phyloP scores from a whole-genome alignment of 768 basidiomycete genomes.

The Tulasnella sp. region DNA sequence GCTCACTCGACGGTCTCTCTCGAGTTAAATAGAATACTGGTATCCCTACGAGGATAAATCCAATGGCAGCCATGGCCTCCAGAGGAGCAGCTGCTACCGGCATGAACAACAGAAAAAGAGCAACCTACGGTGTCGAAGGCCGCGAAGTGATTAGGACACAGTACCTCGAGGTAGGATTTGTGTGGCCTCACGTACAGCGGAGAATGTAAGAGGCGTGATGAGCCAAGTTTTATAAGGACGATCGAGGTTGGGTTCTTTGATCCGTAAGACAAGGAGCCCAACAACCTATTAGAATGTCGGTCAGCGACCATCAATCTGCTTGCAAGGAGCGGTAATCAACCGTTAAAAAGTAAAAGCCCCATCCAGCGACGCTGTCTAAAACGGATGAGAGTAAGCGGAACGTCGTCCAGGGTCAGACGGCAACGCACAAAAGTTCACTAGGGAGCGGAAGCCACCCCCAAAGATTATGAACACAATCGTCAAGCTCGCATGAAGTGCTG shows the following conservation, averaged over 20 bases:
- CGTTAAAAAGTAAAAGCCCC: conserved; percentile 81
- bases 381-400: not conserved
- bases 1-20: not conserved
- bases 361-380: conserved; percentile 58
- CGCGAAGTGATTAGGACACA: not conserved
- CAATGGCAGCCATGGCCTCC: conserved; percentile 77
- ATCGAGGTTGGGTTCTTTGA: conserved; percentile 86
- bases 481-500: conserved; percentile 62
- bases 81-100: conserved; percentile 86
- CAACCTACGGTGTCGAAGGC: conserved; percentile 41
- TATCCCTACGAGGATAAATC: conserved; percentile 65
- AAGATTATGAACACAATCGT: conserved; percentile 70
- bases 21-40: conserved; percentile 75
- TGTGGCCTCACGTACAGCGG: conserved; percentile 45
- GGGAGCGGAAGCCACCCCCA: conserved; percentile 78
- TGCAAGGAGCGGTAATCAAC: conserved; percentile 31
- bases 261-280: conserved; percentile 73
- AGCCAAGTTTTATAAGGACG: conserved; percentile 90
- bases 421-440: conserved; percentile 62
- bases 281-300: conserved; percentile 44
- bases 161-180: not conserved
- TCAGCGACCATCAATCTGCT: not conserved
- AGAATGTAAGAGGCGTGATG: conserved; percentile 80
- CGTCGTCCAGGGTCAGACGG: conserved; percentile 14
- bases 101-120: conserved; percentile 85